phyloP scores from a whole-genome alignment of 768 basidiomycete species.

The Suillus discolor region DNA sequence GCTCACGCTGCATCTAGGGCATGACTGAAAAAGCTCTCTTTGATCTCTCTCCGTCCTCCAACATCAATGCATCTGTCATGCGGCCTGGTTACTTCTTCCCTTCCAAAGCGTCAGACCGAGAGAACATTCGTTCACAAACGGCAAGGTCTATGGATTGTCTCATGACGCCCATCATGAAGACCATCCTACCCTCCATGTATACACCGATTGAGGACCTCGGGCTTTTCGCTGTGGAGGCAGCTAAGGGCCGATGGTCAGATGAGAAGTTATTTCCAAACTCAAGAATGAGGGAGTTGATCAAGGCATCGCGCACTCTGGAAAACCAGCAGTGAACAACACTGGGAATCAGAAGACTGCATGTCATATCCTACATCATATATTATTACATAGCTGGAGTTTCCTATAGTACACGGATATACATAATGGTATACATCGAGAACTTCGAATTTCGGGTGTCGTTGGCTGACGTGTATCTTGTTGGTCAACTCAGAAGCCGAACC shows the following conservation, averaged over 20 bases:
- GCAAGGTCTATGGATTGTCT: slow-evolving; percentile 19
- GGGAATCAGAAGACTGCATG: neutral
- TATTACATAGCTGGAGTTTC: neutral
- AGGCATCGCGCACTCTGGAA: neutral
- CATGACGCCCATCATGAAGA: slow-evolving; percentile 17
- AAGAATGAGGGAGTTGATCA: slow-evolving; percentile 10
- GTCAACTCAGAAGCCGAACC: slow-evolving; percentile 57
- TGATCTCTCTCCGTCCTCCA: slow-evolving; percentile 20
- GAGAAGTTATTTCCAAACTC: slow-evolving; percentile 27
- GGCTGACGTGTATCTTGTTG: neutral
- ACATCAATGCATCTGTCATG: slow-evolving; percentile 29
- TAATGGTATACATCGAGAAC: neutral
- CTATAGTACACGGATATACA: neutral
- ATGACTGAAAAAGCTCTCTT: slow-evolving; percentile 33
- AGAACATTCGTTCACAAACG: slow-evolving; percentile 25
- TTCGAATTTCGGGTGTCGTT: neutral
- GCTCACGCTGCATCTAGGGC: slow-evolving; percentile 23
- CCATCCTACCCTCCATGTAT: slow-evolving; percentile 21
- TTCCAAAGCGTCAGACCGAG: slow-evolving; percentile 25
- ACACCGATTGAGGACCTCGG: slow-evolving; percentile 23
- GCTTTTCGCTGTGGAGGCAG: slow-evolving; percentile 18
- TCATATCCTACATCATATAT: neutral
- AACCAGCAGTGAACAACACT: neutral
- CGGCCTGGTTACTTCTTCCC: slow-evolving; percentile 42
- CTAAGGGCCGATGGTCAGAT: slow-evolving; percentile 22